Percentiles rank a stretch among this genome's conserved stretches.
These are phyloP conservation scores for Phialophora macrospora DNA, from an alignment of 2,329 filamentous ascomycete species.

Conservation along the genomic window DNA sequence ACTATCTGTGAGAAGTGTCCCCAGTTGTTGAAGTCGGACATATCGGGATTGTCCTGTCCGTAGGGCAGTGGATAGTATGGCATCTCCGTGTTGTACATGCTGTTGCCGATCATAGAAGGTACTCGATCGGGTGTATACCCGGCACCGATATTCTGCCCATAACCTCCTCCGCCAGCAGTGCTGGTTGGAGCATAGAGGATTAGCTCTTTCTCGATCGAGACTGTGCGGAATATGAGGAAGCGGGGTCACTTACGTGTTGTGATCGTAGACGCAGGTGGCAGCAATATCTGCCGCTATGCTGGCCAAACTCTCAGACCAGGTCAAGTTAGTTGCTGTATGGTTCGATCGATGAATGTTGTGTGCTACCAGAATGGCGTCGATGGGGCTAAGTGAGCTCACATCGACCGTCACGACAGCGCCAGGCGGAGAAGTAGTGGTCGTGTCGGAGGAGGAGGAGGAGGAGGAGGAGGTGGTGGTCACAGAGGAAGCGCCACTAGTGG, in stretches of 20 bases:
- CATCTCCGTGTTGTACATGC: conserved; percentile 88
- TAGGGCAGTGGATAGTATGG: conserved; percentile 61
- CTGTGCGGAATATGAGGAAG: background rate
- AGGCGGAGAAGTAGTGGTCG: conserved; percentile 46
- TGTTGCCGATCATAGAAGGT: conserved; percentile 71
- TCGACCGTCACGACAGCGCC: conserved; percentile 41
- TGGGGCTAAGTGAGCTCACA: conserved; percentile 40
- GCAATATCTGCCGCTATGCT: conserved; percentile 68
- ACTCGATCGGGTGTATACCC: conserved; percentile 62
- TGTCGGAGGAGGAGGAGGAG: conserved; percentile 23
- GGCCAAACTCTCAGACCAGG: conserved; percentile 69
- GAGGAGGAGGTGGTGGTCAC: conserved; percentile 15
- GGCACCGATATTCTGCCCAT: conserved; percentile 91
- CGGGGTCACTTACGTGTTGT: conserved; percentile 68
- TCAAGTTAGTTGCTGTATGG: conserved; percentile 70
- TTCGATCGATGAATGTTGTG: conserved; percentile 88
- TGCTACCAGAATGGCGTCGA: conserved; percentile 58
- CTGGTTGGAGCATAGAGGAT: conserved; percentile 1
- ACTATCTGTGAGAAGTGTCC: conserved; percentile 79
- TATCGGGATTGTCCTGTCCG: conserved; percentile 61
- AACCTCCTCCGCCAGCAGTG: conserved; percentile 59
- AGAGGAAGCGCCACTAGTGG: conserved; percentile 2
- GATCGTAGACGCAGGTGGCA: conserved; percentile 69
- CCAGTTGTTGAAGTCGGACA: conserved; percentile 66
- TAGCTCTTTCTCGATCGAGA: background rate